Base-by-base conservation (phyloP, 1,284 basidiomycete species). In the Cutaneotrichosporon sp. region DNA sequence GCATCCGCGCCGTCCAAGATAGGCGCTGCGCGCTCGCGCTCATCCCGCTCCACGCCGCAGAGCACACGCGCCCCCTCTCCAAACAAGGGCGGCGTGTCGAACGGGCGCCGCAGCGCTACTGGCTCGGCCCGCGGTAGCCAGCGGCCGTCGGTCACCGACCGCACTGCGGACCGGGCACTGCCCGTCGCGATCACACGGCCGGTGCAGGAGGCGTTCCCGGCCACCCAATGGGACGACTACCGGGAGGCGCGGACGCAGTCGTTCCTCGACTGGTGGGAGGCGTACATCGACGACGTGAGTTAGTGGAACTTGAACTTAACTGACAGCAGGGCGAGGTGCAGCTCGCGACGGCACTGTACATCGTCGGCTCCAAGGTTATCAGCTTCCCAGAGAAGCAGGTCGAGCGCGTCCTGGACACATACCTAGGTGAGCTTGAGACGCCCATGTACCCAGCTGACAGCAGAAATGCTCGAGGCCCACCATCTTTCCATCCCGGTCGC, bases 261-360 rank as follows among this genome's bases (percentile, higher is more conserved):
- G 2, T 55, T 76, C 22, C 56, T 73, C 46, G 59, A 64, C 22
- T 76, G 74, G 75, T 78, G 75, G 77, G 49, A 60, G 18, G 62
- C 68, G 1, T 75, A 73, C 58, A 66, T 76, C 18, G 69, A 78
- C 38, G 73, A 76, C 49, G 75, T 77, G 69, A 69, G 73, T 70
- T 14, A 14, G 16, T 14, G 9, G 13, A n/a, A 24, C 22, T n/a
- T n/a, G 49, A 10, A 6, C 4, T 18, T 18, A 57, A 33, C 60
- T 62, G 25, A 59, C 42, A 34, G 13, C 31, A 77, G 72, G 76
- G 77, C 4, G 75, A 78, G 24, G 66, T 74, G 46, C 77, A 78
- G 56, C 56, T 78, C 4, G 73, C 74, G 3, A 67, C 74, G 1
- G 63, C 67, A 1, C 25, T 74, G 13, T 64, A 65, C n/a, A 58